Evolutionary conservation across 2,329 filamentous ascomycete genomes (phyloP).

Genomic region (Ascochyta viciae-villosae): DNA sequence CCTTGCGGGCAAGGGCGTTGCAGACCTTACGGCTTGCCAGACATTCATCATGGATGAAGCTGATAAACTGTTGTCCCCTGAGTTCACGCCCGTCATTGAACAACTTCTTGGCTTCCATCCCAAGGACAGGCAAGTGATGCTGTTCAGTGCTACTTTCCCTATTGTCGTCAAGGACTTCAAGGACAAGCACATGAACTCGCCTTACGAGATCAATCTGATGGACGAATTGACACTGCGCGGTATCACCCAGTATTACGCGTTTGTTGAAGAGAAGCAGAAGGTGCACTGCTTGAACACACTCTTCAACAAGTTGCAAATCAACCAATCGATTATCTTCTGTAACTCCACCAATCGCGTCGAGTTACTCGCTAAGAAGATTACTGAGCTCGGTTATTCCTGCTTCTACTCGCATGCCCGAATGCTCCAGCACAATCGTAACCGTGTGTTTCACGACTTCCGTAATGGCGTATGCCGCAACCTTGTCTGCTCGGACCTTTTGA

Average conservation of each 20-base stretch:
- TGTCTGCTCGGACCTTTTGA: slow-evolving; percentile 96
- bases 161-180: slow-evolving; percentile 97
- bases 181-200: slow-evolving; percentile 95
- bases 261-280: slow-evolving; percentile 99
- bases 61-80: slow-evolving; percentile 93
- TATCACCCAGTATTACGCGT: slow-evolving; percentile 99
- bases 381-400: slow-evolving; percentile 97
- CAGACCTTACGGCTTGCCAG: slow-evolving; percentile 92
- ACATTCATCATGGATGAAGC: slow-evolving; percentile 99
- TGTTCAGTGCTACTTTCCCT: slow-evolving; percentile 98
- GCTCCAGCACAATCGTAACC: slow-evolving; percentile 95
- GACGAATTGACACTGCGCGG: slow-evolving; percentile 96
- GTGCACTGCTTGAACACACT: slow-evolving; percentile 98
- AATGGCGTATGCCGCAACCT: slow-evolving; percentile 98
- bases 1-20: slow-evolving; percentile 93
- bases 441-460: slow-evolving; percentile 98
- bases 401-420: slow-evolving; percentile 99
- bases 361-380: slow-evolving; percentile 98
- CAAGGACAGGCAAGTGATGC: slow-evolving; percentile 98
- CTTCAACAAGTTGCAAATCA: slow-evolving; percentile 98
- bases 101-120: slow-evolving; percentile 94
- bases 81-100: slow-evolving; percentile 98
- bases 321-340: slow-evolving; percentile 99
- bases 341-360: slow-evolving; percentile 99
- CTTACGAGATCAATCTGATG: slow-evolving; percentile 99